These are phyloP conservation scores for Pseudevernia furfuracea DNA, from an alignment of 495 filamentous ascomycete genomes.

Conservation along the genomic window DNA sequence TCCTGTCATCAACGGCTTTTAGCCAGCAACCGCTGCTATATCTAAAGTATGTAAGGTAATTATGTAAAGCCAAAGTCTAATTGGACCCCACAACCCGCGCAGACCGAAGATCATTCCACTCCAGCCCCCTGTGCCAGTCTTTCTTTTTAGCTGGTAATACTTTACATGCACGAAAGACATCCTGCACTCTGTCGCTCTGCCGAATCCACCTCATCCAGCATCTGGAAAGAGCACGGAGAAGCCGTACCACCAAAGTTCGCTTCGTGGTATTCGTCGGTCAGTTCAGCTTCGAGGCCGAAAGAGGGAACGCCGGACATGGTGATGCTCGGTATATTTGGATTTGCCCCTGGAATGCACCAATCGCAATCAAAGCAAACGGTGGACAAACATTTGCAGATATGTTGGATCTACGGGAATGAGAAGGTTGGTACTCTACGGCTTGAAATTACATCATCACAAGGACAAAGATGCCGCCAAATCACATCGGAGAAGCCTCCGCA, in stretches of 20 bases:
- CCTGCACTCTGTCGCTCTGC: neutral
- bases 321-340: neutral
- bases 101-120: neutral
- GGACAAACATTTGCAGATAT: neutral
- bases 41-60: too few relatives aligned
- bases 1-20: slow-evolving; percentile 1
- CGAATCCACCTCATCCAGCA: neutral
- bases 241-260: neutral
- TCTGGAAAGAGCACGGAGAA: neutral
- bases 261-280: neutral
- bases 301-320: neutral
- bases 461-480: neutral
- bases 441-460: neutral
- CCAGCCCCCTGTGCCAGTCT: neutral
- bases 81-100: neutral
- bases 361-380: neutral
- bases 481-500: neutral
- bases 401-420: neutral
- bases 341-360: neutral
- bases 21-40: neutral
- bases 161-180: neutral
- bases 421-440: neutral
- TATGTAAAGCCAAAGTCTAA: neutral
- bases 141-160: neutral
- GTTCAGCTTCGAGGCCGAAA: neutral